A percentile compares a stretch with the other conserved stretches of the same genome.
Evolutionary conservation across 1,284 basidiomycete species (phyloP).

Genomic region (Exobasidium rhododendri): DNA sequence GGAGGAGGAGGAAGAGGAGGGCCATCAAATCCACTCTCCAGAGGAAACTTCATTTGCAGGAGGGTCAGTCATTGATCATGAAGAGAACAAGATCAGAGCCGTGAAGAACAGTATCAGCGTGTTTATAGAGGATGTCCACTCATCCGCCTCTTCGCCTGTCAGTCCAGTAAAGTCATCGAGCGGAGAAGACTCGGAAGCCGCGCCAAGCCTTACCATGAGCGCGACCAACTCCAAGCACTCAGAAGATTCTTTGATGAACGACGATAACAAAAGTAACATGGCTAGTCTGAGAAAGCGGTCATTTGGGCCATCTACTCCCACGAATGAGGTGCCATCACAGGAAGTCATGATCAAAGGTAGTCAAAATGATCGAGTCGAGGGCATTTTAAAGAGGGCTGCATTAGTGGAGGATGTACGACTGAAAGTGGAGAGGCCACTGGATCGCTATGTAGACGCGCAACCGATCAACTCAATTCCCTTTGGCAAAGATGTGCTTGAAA

Average conservation of each 20-base stretch:
- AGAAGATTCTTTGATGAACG: conserved; percentile 23
- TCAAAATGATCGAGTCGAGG: background rate
- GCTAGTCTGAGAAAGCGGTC: background rate
- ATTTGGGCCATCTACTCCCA: background rate
- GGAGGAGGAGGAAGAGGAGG: conserved; percentile 16
- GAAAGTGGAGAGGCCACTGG: background rate
- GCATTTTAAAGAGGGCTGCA: background rate
- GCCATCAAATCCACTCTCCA: background rate
- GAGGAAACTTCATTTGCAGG: conserved; percentile 17
- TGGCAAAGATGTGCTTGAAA: background rate
- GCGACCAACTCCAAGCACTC: conserved; percentile 26
- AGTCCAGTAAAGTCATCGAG: too few species aligned
- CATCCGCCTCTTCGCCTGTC: too few species aligned
- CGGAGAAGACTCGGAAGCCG: conserved; percentile 23
- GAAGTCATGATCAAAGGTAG: background rate
- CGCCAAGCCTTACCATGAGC: conserved; percentile 26
- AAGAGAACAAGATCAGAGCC: conserved; percentile 5
- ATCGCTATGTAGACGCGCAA: background rate
- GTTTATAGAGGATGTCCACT: background rate
- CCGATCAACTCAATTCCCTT: background rate
- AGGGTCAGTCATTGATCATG: conserved; percentile 28
- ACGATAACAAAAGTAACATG: conserved; percentile 4
- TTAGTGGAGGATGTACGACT: background rate
- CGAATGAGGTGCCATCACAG: background rate
- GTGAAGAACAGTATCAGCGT: background rate